phyloP scores from a whole-genome alignment of 2,329 filamentous ascomycete species.

The Sclerotinia glacialis region DNA sequence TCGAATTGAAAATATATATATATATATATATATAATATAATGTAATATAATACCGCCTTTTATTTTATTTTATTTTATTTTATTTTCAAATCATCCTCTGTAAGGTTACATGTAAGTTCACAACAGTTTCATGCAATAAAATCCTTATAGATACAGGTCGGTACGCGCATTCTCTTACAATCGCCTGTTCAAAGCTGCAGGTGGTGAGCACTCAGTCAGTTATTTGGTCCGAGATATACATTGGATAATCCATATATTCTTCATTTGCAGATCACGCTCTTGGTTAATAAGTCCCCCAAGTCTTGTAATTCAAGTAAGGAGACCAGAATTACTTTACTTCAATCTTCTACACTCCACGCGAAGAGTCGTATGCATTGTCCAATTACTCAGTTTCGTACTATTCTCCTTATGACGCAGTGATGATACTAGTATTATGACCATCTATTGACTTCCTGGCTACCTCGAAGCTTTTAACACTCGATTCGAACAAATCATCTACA shows the following conservation, averaged over 20 bases:
- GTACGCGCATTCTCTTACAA: slow-evolving; percentile 14
- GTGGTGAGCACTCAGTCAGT: background rate
- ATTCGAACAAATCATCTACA: background rate
- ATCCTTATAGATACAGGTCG: slow-evolving; percentile 12
- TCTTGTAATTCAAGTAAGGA: background rate
- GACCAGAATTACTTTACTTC: background rate
- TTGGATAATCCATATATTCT: slow-evolving; percentile 5
- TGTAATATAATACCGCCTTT: background rate
- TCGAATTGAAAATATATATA: background rate
- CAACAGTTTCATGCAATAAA: slow-evolving; percentile 8
- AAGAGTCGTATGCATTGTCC: slow-evolving; percentile 8
- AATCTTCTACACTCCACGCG: background rate
- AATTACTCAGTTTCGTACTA: background rate
- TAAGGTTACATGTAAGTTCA: slow-evolving; percentile 12
- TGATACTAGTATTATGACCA: slow-evolving; percentile 3
- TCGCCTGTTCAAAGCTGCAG: slow-evolving; percentile 8
- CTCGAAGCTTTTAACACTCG: background rate
- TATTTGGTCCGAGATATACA: slow-evolving; percentile 8
- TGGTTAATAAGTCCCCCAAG: background rate
- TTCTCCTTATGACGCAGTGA: slow-evolving; percentile 4
- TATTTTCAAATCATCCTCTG: background rate
- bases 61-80: background rate
- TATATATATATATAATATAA: too few species aligned
- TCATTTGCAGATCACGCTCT: slow-evolving; percentile 1
- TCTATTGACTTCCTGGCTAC: background rate